Evolutionary conservation across 805 yeast genomes (phyloP).

Genomic region (Teunomyces pallodes): DNA sequence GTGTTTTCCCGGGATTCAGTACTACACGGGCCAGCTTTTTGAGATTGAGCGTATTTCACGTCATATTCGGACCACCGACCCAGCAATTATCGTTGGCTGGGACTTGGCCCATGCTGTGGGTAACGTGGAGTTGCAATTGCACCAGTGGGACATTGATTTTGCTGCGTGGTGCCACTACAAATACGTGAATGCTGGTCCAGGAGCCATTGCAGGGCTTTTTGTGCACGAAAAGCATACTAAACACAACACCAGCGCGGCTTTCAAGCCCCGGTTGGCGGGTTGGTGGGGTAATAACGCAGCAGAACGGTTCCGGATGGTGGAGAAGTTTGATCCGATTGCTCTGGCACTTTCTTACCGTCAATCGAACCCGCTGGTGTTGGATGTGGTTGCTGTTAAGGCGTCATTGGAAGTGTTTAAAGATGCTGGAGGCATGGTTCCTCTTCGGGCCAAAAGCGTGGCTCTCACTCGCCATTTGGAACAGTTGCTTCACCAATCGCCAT

Average conservation of each 20-base stretch:
- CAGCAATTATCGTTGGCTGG: conserved; percentile 74
- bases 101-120: conserved; percentile 95
- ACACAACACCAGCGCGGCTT: conserved; percentile 25
- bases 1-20: conserved; percentile 85
- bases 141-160: conserved; percentile 89
- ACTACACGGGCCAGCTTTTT: conserved; percentile 86
- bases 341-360: conserved; percentile 88
- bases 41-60: conserved; percentile 70
- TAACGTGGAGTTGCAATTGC: conserved; percentile 71
- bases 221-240: conserved; percentile 56
- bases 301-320: conserved; percentile 77
- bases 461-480: conserved; percentile 58
- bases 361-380: conserved; percentile 86
- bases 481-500: conserved; percentile 45
- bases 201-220: conserved; percentile 84
- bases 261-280: conserved; percentile 77
- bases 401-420: conserved; percentile 59
- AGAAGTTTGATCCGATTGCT: conserved; percentile 71
- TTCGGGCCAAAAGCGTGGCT: conserved; percentile 55
- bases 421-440: conserved; percentile 60
- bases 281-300: conserved; percentile 92
- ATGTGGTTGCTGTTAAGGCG: conserved; percentile 68
- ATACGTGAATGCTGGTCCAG: conserved; percentile 90
- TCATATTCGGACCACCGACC: conserved; percentile 44
- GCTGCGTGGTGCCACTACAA: conserved; percentile 96